Evolutionary conservation across 1,284 basidiomycete species (phyloP), one percentile per base, ranked within the genome.

Genomic region (Puccinia sorghi): DNA sequence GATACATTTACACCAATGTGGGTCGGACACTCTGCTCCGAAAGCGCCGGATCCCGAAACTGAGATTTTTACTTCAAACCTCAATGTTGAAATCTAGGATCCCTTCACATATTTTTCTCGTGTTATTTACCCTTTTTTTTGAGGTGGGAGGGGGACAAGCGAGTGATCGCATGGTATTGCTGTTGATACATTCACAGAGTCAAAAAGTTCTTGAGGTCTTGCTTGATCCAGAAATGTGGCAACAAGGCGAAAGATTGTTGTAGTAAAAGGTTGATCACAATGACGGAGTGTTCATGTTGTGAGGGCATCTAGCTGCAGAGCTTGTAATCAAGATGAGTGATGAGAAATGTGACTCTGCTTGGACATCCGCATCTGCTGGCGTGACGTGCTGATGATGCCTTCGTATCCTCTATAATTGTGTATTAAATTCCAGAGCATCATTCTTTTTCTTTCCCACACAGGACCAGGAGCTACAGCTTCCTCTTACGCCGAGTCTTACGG

Each of bases 201-300:
- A 56, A 8, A 56, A 22, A 56, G 4, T 22, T 6, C 54, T 27
- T 6, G 54, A 25, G 54, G 25, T 17, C 56, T 59, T 32, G 25
- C n/a, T 4, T 43, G 43, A 13, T 13, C 43, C 25, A 6, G 56
- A 63, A 27, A 63, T 41, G 37, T 20, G 41, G 59, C 37, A 17
- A 25, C 7, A 20, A 39, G 57, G 2, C 5, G 2, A 63, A 41
- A 41, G 27, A 63, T 63, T 41, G 4, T 25, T n/a, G 43, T 13
- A n/a, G n/a, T n/a, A n/a, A 59, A 41, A 63, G 37, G 59, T 59
- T 27, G 59, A 63, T 63, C 59, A 63, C 59, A 63, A 37, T 41
- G 2, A 63, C 8, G n/a, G 15, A 27, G 15, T 39, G 12, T 63
- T 41, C 4, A 11, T 50, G 48, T 50, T 50, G 59, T 63, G 39